Conservation (phyloP, 768 basidiomycete species). For the Dentipellis fragilis region DNA sequence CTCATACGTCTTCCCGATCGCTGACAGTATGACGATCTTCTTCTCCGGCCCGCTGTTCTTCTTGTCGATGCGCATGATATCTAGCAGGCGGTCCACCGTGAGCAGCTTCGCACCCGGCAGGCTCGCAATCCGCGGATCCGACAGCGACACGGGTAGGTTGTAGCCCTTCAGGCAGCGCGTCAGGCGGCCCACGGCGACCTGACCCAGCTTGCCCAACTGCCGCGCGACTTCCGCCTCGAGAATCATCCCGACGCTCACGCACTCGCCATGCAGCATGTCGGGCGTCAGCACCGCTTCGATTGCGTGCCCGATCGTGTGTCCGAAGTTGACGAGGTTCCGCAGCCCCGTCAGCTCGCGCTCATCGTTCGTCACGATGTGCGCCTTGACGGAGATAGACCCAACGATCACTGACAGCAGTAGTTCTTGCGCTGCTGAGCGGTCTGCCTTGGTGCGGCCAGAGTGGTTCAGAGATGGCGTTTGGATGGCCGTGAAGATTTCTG, state of each 20-base stretch:
- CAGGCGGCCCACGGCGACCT: constrained; percentile 88
- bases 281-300: constrained; percentile 96
- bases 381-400: constrained; percentile 90
- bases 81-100: constrained; percentile 72
- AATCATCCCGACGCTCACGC: constrained; percentile 92
- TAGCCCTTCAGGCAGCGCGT: constrained; percentile 83
- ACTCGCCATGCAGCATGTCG: constrained; percentile 91
- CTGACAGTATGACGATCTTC: constrained; percentile 86
- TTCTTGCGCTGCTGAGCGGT: constrained; percentile 66
- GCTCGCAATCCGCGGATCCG: constrained; percentile 67
- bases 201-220: constrained; percentile 76
- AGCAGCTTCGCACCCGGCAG: constrained; percentile 64
- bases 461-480: constrained; percentile 53
- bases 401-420: constrained; percentile 87
- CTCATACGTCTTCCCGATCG: constrained; percentile 89
- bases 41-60: constrained; percentile 91
- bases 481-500: constrained; percentile 81
- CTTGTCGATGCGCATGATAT: constrained; percentile 88
- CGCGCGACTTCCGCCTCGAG: constrained; percentile 92
- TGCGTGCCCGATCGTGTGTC: constrained; percentile 96
- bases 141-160: constrained; percentile 76
- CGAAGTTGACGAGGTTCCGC: constrained; percentile 98
- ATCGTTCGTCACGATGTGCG: constrained; percentile 95
- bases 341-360: constrained; percentile 87
- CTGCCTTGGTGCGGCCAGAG: constrained; percentile 46